phyloP scores from a whole-genome alignment of 768 basidiomycete genomes.

The Auricularia cornea region DNA sequence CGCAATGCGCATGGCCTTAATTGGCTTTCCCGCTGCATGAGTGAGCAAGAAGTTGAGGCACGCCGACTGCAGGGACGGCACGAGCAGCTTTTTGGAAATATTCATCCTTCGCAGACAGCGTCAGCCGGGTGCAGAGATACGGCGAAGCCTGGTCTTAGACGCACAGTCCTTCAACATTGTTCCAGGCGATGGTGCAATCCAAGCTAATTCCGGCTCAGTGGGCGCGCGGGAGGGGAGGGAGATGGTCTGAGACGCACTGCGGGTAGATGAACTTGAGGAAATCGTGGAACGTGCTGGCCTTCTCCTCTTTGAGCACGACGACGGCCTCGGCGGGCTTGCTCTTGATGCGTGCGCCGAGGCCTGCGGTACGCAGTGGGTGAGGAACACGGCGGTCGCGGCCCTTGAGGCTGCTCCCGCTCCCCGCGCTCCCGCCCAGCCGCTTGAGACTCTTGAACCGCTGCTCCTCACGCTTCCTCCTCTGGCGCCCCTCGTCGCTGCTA shows the following conservation, averaged over 20 bases:
- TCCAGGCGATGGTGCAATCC: slow-evolving; percentile 91
- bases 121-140: not conserved
- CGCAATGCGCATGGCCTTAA: slow-evolving; percentile 88
- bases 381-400: not conserved
- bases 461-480: not conserved
- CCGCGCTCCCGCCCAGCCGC: not conserved
- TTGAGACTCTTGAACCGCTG: not conserved
- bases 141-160: slow-evolving; percentile 3
- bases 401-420: not conserved
- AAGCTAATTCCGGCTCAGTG: slow-evolving; percentile 44
- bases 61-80: slow-evolving; percentile 69
- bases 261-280: slow-evolving; percentile 92
- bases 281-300: slow-evolving; percentile 86
- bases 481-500: not conserved
- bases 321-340: slow-evolving; percentile 57
- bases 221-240: too few relatives aligned
- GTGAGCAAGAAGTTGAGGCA: slow-evolving; percentile 85
- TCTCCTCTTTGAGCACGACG: slow-evolving; percentile 85
- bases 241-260: slow-evolving; percentile 62
- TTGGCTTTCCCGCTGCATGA: slow-evolving; percentile 85
- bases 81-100: slow-evolving; percentile 81
- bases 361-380: not conserved
- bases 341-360: not conserved
- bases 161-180: slow-evolving; percentile 77
- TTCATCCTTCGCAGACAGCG: slow-evolving; percentile 44